Evolutionary conservation across 1,284 basidiomycete species (phyloP).

Genomic region (Sporisorium iseilematis-ciliati): DNA sequence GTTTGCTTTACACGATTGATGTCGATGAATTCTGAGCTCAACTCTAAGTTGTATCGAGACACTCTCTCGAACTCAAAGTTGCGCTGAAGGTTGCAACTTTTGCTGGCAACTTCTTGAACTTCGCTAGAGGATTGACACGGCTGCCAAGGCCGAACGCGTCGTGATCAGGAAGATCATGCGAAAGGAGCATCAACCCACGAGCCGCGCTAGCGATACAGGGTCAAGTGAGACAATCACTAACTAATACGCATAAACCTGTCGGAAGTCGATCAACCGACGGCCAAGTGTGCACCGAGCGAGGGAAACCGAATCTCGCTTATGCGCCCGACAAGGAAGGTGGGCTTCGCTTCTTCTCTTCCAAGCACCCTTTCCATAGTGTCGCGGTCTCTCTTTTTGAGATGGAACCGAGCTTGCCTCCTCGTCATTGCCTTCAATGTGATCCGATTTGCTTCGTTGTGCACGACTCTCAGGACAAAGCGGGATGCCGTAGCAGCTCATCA

Average conservation of each 20-base stretch:
- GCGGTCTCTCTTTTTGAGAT: not conserved
- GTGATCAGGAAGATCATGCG: not conserved
- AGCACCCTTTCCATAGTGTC: not conserved
- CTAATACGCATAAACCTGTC: constrained; percentile 25
- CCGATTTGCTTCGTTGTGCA: not conserved
- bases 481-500: not conserved
- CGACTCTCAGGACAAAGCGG: not conserved
- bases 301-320: constrained; percentile 21
- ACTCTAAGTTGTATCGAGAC: not conserved
- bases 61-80: not conserved
- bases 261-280: constrained; percentile 39
- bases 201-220: too few species aligned
- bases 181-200: too few species aligned
- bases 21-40: not conserved
- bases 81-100: not conserved
- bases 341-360: not conserved
- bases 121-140: not conserved
- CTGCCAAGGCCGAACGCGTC: constrained; percentile 8
- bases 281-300: constrained; percentile 5
- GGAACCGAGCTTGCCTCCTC: not conserved
- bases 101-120: constrained; percentile 8
- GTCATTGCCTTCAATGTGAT: not conserved
- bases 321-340: constrained; percentile 1
- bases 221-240: constrained; percentile 5
- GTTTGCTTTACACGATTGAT: not conserved